Conservation (phyloP, 2,329 filamentous ascomycete genomes). For the Microdochium bolleyi region DNA sequence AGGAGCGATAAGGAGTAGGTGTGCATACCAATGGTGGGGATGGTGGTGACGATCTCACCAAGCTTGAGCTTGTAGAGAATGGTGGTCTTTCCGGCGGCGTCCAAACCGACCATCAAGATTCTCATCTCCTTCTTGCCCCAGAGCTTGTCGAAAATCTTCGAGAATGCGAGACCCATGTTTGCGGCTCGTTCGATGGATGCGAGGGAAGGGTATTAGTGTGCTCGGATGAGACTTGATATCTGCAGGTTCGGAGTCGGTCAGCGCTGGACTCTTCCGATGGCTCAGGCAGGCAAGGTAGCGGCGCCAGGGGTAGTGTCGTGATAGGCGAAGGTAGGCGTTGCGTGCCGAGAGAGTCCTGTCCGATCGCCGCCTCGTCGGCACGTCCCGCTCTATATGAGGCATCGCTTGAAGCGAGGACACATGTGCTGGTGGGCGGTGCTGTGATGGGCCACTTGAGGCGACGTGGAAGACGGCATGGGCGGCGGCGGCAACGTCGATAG, state of each 20-base stretch:
- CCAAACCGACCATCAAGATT: conserved; percentile 99
- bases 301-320: background rate
- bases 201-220: conserved; percentile 6
- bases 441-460: background rate
- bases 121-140: conserved; percentile 99
- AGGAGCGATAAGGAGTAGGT: conserved; percentile 1
- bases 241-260: background rate
- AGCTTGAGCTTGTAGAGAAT: conserved; percentile 99
- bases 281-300: background rate
- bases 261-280: background rate
- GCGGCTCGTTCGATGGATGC: conserved; percentile 36
- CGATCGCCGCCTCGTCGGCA: background rate
- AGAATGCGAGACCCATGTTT: conserved; percentile 97
- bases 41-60: conserved; percentile 97
- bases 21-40: conserved; percentile 86
- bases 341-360: background rate
- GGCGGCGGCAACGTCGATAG: background rate
- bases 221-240: background rate
- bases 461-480: background rate
- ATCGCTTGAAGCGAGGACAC: background rate
- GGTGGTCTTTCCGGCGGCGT: conserved; percentile 99
- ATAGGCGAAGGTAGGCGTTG: background rate
- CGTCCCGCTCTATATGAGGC: background rate
- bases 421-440: background rate
- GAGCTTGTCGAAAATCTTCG: conserved; percentile 91